Conservation (phyloP, 75 land plant genomes). For the Selaginella moellendorffii region DNA sequence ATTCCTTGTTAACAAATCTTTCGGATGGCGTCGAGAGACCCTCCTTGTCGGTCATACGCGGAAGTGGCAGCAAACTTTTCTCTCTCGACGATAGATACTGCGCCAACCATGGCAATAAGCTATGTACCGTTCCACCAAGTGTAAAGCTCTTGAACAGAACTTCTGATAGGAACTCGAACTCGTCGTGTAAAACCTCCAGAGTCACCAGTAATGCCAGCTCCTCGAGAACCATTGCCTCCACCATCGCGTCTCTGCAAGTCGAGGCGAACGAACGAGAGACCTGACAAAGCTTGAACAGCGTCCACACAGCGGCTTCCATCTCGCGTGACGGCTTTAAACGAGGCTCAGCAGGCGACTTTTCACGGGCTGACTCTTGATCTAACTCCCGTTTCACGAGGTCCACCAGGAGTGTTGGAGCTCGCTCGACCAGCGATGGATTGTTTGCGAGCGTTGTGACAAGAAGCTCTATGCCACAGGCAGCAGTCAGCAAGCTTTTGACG, state of each 20-base stretch:
- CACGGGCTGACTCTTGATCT: conserved; percentile 7
- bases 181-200: conserved; percentile 30
- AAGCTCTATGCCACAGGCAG: conserved; percentile 20
- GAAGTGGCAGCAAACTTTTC: conserved; percentile 9
- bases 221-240: conserved; percentile 17
- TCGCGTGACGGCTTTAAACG: conserved; percentile 5
- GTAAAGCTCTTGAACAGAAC: conserved; percentile 22
- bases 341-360: conserved; percentile 4
- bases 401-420: neutral
- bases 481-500: conserved; percentile 26
- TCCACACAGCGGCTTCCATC: conserved; percentile 18
- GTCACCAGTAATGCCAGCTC: conserved; percentile 33
- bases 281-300: conserved; percentile 21
- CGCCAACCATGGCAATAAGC: conserved; percentile 29
- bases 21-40: no score
- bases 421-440: neutral
- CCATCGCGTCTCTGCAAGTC: conserved; percentile 27
- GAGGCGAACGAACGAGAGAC: conserved; percentile 21
- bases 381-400: neutral
- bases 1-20: neutral
- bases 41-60: conserved; percentile 14
- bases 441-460: conserved; percentile 9
- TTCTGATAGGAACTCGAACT: conserved; percentile 29
- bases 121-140: no score
- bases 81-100: conserved; percentile 11